These are phyloP conservation scores for Blumeria graminis DNA, from an alignment of 2,329 filamentous ascomycete genomes.

Conservation along the genomic window DNA sequence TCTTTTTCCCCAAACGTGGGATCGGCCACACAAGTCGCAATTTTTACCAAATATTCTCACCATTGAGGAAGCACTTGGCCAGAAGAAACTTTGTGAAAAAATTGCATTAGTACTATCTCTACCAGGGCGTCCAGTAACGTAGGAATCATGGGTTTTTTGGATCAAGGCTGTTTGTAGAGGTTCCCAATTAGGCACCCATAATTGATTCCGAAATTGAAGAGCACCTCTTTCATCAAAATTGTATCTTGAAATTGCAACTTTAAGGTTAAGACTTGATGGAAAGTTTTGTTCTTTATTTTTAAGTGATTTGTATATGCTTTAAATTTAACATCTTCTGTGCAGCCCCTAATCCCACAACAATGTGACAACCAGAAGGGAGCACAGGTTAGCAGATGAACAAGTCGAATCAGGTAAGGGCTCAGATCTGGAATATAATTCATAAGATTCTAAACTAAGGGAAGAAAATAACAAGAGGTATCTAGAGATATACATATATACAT, in stretches of 20 bases:
- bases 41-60: neutral
- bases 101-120: neutral
- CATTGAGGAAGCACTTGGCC: neutral
- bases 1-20: neutral
- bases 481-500: no score
- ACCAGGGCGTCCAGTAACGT: neutral
- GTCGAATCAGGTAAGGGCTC: no score
- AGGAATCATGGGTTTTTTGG: neutral
- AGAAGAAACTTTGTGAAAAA: neutral
- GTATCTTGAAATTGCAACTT: neutral
- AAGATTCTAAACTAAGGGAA: no score
- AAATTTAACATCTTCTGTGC: neutral
- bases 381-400: no score
- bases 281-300: neutral
- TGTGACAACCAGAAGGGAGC: no score
- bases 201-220: neutral
- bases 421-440: no score
- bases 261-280: neutral
- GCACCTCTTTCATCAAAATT: no score
- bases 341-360: neutral
- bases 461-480: no score
- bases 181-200: neutral
- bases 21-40: neutral
- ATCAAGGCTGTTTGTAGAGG: neutral
- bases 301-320: neutral